These are phyloP conservation scores for Tilletia caries DNA, from an alignment of 1,284 basidiomycete species.

Conservation along the genomic window DNA sequence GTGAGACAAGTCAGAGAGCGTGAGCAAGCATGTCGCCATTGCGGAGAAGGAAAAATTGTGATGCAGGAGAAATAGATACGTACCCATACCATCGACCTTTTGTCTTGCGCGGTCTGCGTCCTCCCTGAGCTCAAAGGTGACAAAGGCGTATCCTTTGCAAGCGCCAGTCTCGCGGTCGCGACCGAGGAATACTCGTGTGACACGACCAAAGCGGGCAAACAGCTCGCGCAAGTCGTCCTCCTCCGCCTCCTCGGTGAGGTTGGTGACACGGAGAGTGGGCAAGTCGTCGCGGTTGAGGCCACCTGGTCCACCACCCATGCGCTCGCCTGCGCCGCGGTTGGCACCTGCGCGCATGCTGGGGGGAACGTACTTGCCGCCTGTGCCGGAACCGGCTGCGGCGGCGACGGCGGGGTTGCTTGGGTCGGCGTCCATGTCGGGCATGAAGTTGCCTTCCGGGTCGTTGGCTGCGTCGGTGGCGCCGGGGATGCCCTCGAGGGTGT, in stretches of 20 bases:
- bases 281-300: conserved; percentile 71
- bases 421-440: conserved; percentile 52
- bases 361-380: conserved; percentile 85
- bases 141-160: conserved; percentile 93
- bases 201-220: conserved; percentile 64
- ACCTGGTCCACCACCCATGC: conserved; percentile 64
- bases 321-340: conserved; percentile 69
- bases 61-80: conserved; percentile 18
- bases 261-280: conserved; percentile 94
- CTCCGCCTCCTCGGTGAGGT: conserved; percentile 89
- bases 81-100: conserved; percentile 84
- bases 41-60: no score
- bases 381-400: conserved; percentile 18
- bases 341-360: conserved; percentile 75
- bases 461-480: conserved; percentile 57
- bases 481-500: conserved; percentile 68
- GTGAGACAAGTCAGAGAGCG: not conserved
- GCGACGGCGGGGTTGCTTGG: conserved; percentile 50
- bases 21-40: not conserved
- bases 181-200: conserved; percentile 90
- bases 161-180: conserved; percentile 90
- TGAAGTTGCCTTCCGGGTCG: conserved; percentile 60
- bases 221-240: conserved; percentile 91
- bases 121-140: conserved; percentile 81
- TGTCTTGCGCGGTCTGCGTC: conserved; percentile 83